Percentiles rank a stretch among this genome's conserved stretches.
Evolutionary conservation across 2,329 filamentous ascomycete genomes (phyloP).

Genomic region (Neonectria ditissima): DNA sequence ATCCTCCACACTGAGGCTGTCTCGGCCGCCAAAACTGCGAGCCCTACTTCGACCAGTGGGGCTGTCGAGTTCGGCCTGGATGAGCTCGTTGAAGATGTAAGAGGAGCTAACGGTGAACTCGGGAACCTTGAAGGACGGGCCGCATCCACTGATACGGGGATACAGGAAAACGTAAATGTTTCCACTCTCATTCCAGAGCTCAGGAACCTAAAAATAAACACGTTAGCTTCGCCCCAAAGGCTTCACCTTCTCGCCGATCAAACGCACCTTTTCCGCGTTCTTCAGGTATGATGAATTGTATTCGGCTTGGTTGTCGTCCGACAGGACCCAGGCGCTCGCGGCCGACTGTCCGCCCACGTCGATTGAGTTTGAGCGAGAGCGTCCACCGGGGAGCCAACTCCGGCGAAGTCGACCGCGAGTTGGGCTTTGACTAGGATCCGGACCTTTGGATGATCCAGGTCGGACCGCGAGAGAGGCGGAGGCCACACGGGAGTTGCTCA

Average conservation of each 20-base stretch:
- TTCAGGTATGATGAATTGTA: conserved; percentile 66
- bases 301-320: conserved; percentile 63
- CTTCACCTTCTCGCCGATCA: conserved; percentile 3
- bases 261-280: conserved; percentile 66
- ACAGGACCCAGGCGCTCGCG: conserved; percentile 66
- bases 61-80: conserved; percentile 58
- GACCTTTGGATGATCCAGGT: conserved; percentile 40
- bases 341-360: conserved; percentile 43
- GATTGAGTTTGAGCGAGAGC: conserved; percentile 64
- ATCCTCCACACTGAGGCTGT: conserved; percentile 63
- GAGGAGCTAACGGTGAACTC: conserved; percentile 67
- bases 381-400: conserved; percentile 65
- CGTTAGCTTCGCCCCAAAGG: conserved; percentile 31
- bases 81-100: conserved; percentile 64
- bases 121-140: conserved; percentile 71
- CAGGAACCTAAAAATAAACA: conserved; percentile 63
- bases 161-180: conserved; percentile 69
- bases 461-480: conserved; percentile 47
- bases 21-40: conserved; percentile 61
- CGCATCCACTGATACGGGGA: conserved; percentile 60
- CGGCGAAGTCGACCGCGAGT: conserved; percentile 59
- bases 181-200: conserved; percentile 73
- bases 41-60: conserved; percentile 49
- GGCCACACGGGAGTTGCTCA: conserved; percentile 49
- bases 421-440: conserved; percentile 57